Evolutionary conservation across 352 stramenopile species (phyloP).

Genomic region (Thalassiosira gravida): DNA sequence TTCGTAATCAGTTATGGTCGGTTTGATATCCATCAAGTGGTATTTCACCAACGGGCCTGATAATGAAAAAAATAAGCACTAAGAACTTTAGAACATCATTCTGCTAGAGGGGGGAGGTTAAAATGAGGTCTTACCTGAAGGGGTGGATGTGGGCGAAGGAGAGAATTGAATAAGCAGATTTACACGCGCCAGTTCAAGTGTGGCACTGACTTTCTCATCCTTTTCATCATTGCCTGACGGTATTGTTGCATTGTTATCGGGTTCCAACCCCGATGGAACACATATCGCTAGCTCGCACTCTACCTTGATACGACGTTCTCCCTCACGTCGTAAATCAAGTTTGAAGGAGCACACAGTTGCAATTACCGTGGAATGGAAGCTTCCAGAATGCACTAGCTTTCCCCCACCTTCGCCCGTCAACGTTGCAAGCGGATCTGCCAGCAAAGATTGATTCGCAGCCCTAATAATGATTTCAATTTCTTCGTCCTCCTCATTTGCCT

Average conservation of each 20-base stretch:
- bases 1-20: slow-evolving; percentile 36
- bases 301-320: slow-evolving; percentile 52
- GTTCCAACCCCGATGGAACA: slow-evolving; percentile 46
- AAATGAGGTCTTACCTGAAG: too few relatives aligned
- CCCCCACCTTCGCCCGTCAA: slow-evolving; percentile 62
- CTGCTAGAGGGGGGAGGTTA: too few relatives aligned
- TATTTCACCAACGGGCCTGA: slow-evolving; percentile 61
- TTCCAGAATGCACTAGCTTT: slow-evolving; percentile 54
- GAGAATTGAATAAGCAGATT: slow-evolving; percentile 55
- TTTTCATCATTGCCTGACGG: slow-evolving; percentile 19
- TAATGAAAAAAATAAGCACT: too few relatives aligned
- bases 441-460: slow-evolving; percentile 79
- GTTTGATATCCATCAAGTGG: slow-evolving; percentile 47
- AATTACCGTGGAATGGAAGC: slow-evolving; percentile 60
- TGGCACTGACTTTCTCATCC: slow-evolving; percentile 35
- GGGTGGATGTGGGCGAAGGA: slow-evolving; percentile 47
- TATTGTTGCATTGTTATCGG: slow-evolving; percentile 9
- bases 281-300: slow-evolving; percentile 55
- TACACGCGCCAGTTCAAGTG: slow-evolving; percentile 45
- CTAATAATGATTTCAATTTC: slow-evolving; percentile 61
- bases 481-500: slow-evolving; percentile 27
- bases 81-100: too few relatives aligned
- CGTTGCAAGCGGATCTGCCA: slow-evolving; percentile 76
- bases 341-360: slow-evolving; percentile 53
- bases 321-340: slow-evolving; percentile 47